phyloP scores from a whole-genome alignment of 352 stramenopile species.

The Phytophthora multivora region DNA sequence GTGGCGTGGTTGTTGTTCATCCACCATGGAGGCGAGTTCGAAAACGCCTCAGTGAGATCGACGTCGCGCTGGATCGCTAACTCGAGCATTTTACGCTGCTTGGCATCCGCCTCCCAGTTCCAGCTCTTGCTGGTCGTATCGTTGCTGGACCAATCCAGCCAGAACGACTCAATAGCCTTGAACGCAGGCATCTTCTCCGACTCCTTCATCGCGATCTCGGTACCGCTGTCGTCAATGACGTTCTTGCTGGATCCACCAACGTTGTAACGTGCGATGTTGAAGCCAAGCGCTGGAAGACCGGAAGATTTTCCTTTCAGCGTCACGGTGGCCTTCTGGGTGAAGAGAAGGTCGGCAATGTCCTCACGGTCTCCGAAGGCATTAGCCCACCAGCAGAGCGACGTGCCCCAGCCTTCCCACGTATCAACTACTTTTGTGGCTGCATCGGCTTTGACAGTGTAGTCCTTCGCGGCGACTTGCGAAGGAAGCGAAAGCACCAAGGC shows the following conservation, averaged over 20 bases:
- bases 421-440: slow-evolving; percentile 18
- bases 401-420: slow-evolving; percentile 63
- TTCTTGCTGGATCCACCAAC: slow-evolving; percentile 52
- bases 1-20: slow-evolving; percentile 63
- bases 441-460: slow-evolving; percentile 32
- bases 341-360: slow-evolving; percentile 59
- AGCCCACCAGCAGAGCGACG: slow-evolving; percentile 67
- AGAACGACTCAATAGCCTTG: slow-evolving; percentile 63
- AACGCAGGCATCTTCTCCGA: slow-evolving; percentile 57
- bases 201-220: slow-evolving; percentile 43
- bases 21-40: slow-evolving; percentile 70
- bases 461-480: slow-evolving; percentile 4
- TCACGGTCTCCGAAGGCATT: slow-evolving; percentile 63
- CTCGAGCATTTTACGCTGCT: slow-evolving; percentile 52
- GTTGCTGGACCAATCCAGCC: slow-evolving; percentile 53
- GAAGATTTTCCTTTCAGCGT: slow-evolving; percentile 24
- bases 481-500: slow-evolving; percentile 5
- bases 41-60: slow-evolving; percentile 57
- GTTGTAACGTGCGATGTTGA: slow-evolving; percentile 75
- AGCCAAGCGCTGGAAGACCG: slow-evolving; percentile 42
- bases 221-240: slow-evolving; percentile 46
- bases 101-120: slow-evolving; percentile 51
- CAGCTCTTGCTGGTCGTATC: slow-evolving; percentile 48
- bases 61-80: slow-evolving; percentile 42
- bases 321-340: slow-evolving; percentile 49